Base-by-base conservation (phyloP, 176 grass and related monocot species). In the Lolium rigidum region DNA sequence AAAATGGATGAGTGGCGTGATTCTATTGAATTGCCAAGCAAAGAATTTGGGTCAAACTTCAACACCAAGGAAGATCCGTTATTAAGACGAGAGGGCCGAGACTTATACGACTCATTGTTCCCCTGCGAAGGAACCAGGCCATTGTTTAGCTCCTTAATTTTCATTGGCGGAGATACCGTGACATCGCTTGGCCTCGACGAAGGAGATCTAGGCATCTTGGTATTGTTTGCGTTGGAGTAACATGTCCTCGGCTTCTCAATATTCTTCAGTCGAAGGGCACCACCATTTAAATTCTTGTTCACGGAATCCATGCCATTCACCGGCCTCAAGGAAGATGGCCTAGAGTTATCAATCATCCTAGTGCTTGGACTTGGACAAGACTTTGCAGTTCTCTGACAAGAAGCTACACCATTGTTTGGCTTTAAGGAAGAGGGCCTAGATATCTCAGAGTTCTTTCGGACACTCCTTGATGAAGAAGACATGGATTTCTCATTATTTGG, bases 31-130 rank as follows among this genome's bases (percentile, higher is more conserved):
- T 28, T 17, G 6, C 18, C 10, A 0, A 15, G 8, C 22, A 68
- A 73, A 18, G 20, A 47, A 1, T 63, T 74, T 38, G 84, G 48
- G 17, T 13, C 7, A 80, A 26, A 67, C 56, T 80, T 80, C 13
- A 31, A 72, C 41, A 21, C 5, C 0, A 2, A 11, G 7, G 51
- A 15, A 71, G 47, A 26, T 35, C 8, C 38, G 38, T 71, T 16
- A 3, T 9, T 11, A 60, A 17, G 25, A 1, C 5, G 10, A 37
- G 66, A 72, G 11, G 22, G 11, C 25, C 46, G 12, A 7, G 52
- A 49, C 18, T 15, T 50, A 13, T 35, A 35, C 2, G 28, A 66
- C 5, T 41, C 35, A 15, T 51, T 9, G 22, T 24, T 78, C 39
- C 2, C 18, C 16, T 2, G 13, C 26, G 6, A 71, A 71, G 39